These are phyloP conservation scores for Malbranchea zuffiana DNA, from an alignment of 2,329 filamentous ascomycete genomes.

Conservation along the genomic window DNA sequence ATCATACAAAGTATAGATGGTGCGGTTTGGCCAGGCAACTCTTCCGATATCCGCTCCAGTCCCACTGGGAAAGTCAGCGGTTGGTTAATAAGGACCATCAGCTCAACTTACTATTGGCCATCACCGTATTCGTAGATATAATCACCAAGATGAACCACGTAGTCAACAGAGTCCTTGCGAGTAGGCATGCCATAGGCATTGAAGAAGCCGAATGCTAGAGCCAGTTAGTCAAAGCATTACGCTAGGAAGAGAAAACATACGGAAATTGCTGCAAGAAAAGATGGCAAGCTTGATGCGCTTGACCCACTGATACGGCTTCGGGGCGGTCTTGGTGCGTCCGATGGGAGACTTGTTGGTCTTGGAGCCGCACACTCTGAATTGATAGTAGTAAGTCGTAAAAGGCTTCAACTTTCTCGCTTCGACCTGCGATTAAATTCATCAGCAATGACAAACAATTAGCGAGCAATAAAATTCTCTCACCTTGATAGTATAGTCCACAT, in stretches of 20 bases:
- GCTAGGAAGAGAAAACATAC: constrained; percentile 28
- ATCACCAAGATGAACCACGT: constrained; percentile 47
- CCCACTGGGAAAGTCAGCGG: constrained; percentile 25
- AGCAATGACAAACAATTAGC: not conserved
- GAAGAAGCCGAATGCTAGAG: constrained; percentile 44
- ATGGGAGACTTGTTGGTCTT: constrained; percentile 47
- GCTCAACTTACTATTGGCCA: constrained; percentile 23
- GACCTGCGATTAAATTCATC: constrained; percentile 34
- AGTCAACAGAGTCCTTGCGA: constrained; percentile 50
- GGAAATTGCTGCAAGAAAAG: constrained; percentile 61
- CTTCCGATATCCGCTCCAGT: constrained; percentile 11
- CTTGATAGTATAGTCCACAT: constrained; percentile 67
- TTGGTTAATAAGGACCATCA: too few relatives aligned
- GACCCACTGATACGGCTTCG: constrained; percentile 45
- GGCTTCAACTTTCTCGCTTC: constrained; percentile 53
- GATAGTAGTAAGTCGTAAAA: constrained; percentile 55
- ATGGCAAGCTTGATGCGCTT: constrained; percentile 51
- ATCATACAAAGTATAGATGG: constrained; percentile 39
- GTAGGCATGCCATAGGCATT: constrained; percentile 51
- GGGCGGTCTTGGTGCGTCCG: constrained; percentile 61
- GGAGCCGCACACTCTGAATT: constrained; percentile 57
- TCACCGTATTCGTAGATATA: constrained; percentile 55
- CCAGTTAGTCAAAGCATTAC: not conserved
- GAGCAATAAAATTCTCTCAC: constrained; percentile 26
- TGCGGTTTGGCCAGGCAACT: constrained; percentile 8